A percentile compares a stretch with the other conserved stretches of the same genome.
phyloP scores from a whole-genome alignment of 1,139 yeast genomes.

The Blastobotrys elegans region DNA sequence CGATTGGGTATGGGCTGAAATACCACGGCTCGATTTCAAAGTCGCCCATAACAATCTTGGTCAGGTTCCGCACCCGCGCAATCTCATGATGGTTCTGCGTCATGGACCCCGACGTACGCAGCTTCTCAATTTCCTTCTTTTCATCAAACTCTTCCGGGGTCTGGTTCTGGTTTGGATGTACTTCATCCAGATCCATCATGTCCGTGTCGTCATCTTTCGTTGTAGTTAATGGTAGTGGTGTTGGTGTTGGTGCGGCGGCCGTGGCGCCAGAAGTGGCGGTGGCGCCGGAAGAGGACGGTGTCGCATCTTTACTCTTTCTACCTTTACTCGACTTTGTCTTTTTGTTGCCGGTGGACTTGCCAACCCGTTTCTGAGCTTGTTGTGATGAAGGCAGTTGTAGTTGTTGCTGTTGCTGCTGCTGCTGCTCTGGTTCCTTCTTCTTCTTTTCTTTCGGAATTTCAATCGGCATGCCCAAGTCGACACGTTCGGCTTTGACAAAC shows the following conservation, averaged over 20 bases:
- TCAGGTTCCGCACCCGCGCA: constrained; percentile 82
- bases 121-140: constrained; percentile 87
- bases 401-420: no score
- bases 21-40: constrained; percentile 98
- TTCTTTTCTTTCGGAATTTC: constrained; percentile 54
- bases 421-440: constrained; percentile 37
- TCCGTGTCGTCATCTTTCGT: constrained; percentile 35
- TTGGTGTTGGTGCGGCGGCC: constrained; percentile 11
- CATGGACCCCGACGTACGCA: constrained; percentile 95
- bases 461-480: constrained; percentile 64
- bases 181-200: constrained; percentile 78
- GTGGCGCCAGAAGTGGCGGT: not conserved
- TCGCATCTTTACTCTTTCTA: not conserved
- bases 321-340: constrained; percentile 24
- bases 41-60: constrained; percentile 75
- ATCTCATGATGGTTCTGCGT: constrained; percentile 83
- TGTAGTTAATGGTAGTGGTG: not conserved
- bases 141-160: constrained; percentile 59
- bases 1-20: constrained; percentile 94
- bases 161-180: constrained; percentile 72
- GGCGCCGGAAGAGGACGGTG: no score
- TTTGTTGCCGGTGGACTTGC: constrained; percentile 41
- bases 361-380: constrained; percentile 29
- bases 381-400: no score
- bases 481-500: constrained; percentile 73